phyloP scores from a whole-genome alignment of 2,329 filamentous ascomycete species.

The Aspergillus oerlinghausenensis region DNA sequence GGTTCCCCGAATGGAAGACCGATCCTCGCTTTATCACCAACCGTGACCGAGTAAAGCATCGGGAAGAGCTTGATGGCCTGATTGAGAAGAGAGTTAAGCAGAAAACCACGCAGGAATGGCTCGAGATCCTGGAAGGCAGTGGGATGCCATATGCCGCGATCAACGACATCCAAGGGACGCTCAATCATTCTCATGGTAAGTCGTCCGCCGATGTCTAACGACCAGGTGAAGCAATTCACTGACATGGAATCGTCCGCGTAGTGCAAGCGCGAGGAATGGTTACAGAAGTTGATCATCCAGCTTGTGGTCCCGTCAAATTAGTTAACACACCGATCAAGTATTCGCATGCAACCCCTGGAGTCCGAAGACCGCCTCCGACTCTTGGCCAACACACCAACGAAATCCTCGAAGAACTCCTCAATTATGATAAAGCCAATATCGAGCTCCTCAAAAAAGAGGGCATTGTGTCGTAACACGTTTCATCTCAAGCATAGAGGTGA shows the following conservation, averaged over 20 bases:
- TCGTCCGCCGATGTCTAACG: conserved; percentile 2
- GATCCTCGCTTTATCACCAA: conserved; percentile 58
- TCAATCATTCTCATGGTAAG: conserved; percentile 78
- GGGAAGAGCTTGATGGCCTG: conserved; percentile 68
- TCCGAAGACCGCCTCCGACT: conserved; percentile 74
- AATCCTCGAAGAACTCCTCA: conserved; percentile 61
- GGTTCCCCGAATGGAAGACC: conserved; percentile 54
- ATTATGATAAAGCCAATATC: conserved; percentile 57
- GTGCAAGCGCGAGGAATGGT: conserved; percentile 80
- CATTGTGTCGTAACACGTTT: conserved; percentile 51
- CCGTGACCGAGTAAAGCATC: conserved; percentile 58
- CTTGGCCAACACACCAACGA: conserved; percentile 85
- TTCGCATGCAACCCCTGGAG: conserved; percentile 71
- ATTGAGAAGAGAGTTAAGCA: conserved; percentile 72
- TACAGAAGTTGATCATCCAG: conserved; percentile 74
- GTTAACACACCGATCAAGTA: conserved; percentile 95
- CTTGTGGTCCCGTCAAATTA: conserved; percentile 80
- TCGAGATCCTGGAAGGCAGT: conserved; percentile 78
- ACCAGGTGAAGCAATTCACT: neutral
- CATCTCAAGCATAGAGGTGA: neutral
- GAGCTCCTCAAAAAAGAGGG: conserved; percentile 60
- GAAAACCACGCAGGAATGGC: conserved; percentile 83
- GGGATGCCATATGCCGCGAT: conserved; percentile 94
- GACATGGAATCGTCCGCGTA: conserved; percentile 21
- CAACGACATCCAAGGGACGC: conserved; percentile 81